phyloP scores from a whole-genome alignment of 148 eudicot species.

The Arbutus unedo region DNA sequence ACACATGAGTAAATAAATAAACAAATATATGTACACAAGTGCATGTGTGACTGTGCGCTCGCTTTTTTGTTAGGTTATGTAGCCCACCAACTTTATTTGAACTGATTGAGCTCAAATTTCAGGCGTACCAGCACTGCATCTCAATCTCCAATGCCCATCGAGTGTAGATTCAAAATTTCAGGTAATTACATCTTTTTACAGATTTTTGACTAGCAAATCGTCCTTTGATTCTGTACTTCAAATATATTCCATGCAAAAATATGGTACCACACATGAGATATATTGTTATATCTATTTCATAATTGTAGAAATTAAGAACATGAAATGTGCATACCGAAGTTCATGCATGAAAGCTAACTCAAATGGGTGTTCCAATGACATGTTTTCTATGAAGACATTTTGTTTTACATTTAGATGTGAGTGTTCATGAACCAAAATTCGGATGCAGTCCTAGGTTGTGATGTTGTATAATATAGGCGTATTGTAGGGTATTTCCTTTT shows the following conservation, averaged over 20 bases:
- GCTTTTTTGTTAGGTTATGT: no score
- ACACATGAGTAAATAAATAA: no score
- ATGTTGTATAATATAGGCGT: no score
- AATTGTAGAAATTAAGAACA: neutral
- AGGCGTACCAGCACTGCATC: neutral
- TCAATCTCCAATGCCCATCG: neutral
- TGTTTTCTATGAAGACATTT: neutral
- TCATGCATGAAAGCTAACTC: neutral
- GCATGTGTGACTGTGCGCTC: no score
- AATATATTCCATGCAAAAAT: neutral
- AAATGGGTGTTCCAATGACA: neutral
- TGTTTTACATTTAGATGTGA: neutral
- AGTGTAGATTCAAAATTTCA: neutral
- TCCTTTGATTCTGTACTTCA: neutral
- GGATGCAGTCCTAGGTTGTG: no score
- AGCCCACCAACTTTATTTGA: neutral
- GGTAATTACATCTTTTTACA: neutral
- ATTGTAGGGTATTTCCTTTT: no score
- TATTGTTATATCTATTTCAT: neutral
- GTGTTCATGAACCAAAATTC: neutral
- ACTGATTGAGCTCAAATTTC: neutral
- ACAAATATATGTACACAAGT: no score
- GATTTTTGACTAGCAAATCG: neutral
- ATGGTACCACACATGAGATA: neutral
- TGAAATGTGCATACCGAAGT: neutral